Evolutionary conservation across 805 yeast species (phyloP).

Genomic region (Candida mattraensis): DNA sequence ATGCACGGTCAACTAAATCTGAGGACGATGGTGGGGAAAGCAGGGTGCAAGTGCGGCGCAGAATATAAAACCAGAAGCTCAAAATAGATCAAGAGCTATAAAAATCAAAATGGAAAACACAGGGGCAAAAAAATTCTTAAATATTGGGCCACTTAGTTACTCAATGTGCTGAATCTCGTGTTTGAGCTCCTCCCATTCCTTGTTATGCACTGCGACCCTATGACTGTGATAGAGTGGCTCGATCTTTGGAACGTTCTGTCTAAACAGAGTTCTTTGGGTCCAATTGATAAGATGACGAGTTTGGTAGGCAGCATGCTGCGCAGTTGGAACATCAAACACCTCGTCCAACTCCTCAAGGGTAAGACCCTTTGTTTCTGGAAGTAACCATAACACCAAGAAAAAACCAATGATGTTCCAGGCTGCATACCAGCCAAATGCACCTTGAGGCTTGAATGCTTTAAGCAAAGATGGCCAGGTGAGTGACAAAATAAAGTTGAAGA

Average conservation of each 20-base stretch:
- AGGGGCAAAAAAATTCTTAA: no score
- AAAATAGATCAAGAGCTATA: no score
- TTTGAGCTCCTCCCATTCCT: constrained; percentile 63
- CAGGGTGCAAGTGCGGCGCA: no score
- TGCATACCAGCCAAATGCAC: constrained; percentile 88
- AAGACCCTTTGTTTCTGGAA: constrained; percentile 71
- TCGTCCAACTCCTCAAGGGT: constrained; percentile 78
- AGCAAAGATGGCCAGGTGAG: constrained; percentile 78
- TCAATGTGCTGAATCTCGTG: constrained; percentile 52
- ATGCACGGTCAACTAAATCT: no score
- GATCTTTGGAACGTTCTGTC: constrained; percentile 46
- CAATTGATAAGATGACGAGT: constrained; percentile 39
- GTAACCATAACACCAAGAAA: constrained; percentile 66
- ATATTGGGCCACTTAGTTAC: no score
- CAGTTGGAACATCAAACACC: constrained; percentile 61
- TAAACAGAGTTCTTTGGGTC: constrained; percentile 47
- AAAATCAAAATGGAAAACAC: no score
- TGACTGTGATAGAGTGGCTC: constrained; percentile 60
- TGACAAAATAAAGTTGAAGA: constrained; percentile 67
- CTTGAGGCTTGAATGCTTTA: constrained; percentile 68
- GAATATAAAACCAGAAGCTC: no score
- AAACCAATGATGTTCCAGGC: constrained; percentile 77
- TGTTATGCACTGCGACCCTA: constrained; percentile 58
- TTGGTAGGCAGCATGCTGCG: constrained; percentile 54
- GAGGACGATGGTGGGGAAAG: no score